Percentiles rank a stretch among this genome's conserved stretches.
Conservation (phyloP, 352 stramenopile genomes). For the Salisapilia sapeloensis region DNA sequence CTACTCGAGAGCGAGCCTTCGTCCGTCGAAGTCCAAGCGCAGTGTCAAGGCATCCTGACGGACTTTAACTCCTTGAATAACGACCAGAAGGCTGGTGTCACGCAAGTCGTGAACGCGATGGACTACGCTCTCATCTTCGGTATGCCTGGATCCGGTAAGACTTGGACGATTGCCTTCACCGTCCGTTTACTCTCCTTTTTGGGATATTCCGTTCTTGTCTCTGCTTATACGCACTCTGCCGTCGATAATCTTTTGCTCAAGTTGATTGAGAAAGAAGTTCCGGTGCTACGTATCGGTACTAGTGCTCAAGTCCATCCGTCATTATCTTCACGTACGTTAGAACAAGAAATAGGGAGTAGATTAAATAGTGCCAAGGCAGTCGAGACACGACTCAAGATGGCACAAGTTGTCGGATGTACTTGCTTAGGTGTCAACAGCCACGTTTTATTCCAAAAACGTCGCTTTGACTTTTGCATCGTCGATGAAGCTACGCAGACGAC, state of each 20-base stretch:
- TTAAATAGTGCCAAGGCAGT: constrained; percentile 23
- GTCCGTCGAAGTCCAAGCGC: constrained; percentile 2
- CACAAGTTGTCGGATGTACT: constrained; percentile 51
- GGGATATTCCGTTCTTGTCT: constrained; percentile 90
- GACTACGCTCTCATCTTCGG: constrained; percentile 92
- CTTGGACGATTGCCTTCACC: constrained; percentile 90
- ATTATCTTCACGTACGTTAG: constrained; percentile 36
- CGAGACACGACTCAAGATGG: constrained; percentile 23
- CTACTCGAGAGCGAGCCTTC: neutral
- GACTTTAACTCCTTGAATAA: constrained; percentile 52
- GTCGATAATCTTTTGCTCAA: constrained; percentile 97
- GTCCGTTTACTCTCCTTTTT: constrained; percentile 83
- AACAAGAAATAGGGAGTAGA: constrained; percentile 10
- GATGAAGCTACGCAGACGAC: constrained; percentile 98
- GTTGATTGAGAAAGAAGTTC: constrained; percentile 42
- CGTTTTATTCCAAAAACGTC: constrained; percentile 57
- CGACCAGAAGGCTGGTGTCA: constrained; percentile 53
- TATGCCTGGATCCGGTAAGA: constrained; percentile 95
- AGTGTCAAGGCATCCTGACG: constrained; percentile 13
- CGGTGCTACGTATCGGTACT: constrained; percentile 65
- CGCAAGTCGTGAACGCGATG: constrained; percentile 71
- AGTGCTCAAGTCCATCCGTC: constrained; percentile 45
- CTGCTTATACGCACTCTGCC: constrained; percentile 94
- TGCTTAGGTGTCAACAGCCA: constrained; percentile 63
- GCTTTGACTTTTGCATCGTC: constrained; percentile 97